Percentiles rank a stretch among this genome's conserved stretches.
These are phyloP conservation scores for Sergeia podlipaevii DNA, from an alignment of 208 protist genomes.

Conservation along the genomic window DNA sequence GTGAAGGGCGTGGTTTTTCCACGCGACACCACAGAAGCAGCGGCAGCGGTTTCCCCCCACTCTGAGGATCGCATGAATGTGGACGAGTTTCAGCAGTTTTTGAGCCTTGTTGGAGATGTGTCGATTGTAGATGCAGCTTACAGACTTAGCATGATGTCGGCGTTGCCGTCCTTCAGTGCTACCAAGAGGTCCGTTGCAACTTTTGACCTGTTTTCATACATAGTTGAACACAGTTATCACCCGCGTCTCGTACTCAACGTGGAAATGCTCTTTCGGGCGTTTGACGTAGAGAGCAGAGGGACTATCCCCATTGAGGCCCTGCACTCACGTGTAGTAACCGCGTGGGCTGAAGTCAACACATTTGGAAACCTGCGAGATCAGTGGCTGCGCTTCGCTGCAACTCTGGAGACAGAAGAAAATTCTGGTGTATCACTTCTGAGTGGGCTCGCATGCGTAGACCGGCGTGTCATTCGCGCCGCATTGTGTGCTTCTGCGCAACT, in stretches of 20 bases:
- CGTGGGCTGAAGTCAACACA: slow-evolving; percentile 59
- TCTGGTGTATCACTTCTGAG: too few relatives aligned
- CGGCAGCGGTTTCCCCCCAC: not conserved
- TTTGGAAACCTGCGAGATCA: slow-evolving; percentile 66
- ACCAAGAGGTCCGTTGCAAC: slow-evolving; percentile 16
- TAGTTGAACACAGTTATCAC: slow-evolving; percentile 61
- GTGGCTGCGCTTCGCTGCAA: slow-evolving; percentile 52
- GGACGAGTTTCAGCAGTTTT: slow-evolving; percentile 25
- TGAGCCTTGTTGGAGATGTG: slow-evolving; percentile 17
- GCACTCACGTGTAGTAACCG: slow-evolving; percentile 28
- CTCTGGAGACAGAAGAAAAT: slow-evolving; percentile 28
- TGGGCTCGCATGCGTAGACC: too few relatives aligned
- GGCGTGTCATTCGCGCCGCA: too few relatives aligned
- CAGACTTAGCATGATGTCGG: slow-evolving; percentile 27
- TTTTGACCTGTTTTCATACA: slow-evolving; percentile 41
- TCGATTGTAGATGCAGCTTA: slow-evolving; percentile 46
- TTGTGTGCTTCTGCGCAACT: too few relatives aligned
- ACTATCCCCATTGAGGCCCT: slow-evolving; percentile 48
- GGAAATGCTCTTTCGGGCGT: slow-evolving; percentile 51
- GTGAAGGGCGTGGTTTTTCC: slow-evolving; percentile 18
- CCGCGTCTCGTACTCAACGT: slow-evolving; percentile 52
- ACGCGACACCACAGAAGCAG: not conserved
- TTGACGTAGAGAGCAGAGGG: slow-evolving; percentile 40
- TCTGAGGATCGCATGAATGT: not conserved
- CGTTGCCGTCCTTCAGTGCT: slow-evolving; percentile 20